Percentiles rank a stretch among this genome's conserved stretches.
These are phyloP conservation scores for Dactylellina cionopaga DNA, from an alignment of 2,329 filamentous ascomycete species.

Conservation along the genomic window DNA sequence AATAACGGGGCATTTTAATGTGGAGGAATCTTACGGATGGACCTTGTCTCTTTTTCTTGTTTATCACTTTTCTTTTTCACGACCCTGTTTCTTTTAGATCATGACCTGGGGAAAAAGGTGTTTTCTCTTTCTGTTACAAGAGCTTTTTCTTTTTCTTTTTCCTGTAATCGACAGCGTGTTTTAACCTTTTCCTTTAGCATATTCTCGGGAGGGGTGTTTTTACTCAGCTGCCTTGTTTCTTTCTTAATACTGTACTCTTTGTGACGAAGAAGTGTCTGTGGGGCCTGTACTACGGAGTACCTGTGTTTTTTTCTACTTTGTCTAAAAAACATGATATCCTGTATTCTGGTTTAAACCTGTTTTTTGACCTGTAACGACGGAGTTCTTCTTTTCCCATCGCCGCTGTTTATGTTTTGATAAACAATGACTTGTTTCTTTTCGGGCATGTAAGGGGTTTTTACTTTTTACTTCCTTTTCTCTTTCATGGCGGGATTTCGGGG, in stretches of 20 bases:
- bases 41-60: neutral
- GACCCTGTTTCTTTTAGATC: conserved; percentile 20
- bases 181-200: conserved; percentile 40
- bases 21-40: conserved; percentile 21
- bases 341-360: conserved; percentile 29
- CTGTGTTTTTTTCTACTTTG: conserved; percentile 31
- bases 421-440: conserved; percentile 10
- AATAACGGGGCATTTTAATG: conserved; percentile 38
- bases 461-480: neutral
- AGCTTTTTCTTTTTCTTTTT: conserved; percentile 1
- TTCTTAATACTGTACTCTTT: conserved; percentile 14
- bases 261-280: conserved; percentile 21
- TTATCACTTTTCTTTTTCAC: neutral
- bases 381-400: conserved; percentile 34
- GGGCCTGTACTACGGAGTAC: conserved; percentile 38
- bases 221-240: conserved; percentile 19
- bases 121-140: conserved; percentile 25
- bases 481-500: conserved; percentile 6
- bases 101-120: conserved; percentile 35
- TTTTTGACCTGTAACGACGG: conserved; percentile 42
- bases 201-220: conserved; percentile 33
- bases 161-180: conserved; percentile 30
- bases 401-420: conserved; percentile 17
- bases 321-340: conserved; percentile 51
- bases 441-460: conserved; percentile 36